Percentiles rank a stretch among this genome's conserved stretches.
These are phyloP conservation scores for Lodderomyces jiufengensis DNA, from an alignment of 1,139 yeast species.

Conservation along the genomic window DNA sequence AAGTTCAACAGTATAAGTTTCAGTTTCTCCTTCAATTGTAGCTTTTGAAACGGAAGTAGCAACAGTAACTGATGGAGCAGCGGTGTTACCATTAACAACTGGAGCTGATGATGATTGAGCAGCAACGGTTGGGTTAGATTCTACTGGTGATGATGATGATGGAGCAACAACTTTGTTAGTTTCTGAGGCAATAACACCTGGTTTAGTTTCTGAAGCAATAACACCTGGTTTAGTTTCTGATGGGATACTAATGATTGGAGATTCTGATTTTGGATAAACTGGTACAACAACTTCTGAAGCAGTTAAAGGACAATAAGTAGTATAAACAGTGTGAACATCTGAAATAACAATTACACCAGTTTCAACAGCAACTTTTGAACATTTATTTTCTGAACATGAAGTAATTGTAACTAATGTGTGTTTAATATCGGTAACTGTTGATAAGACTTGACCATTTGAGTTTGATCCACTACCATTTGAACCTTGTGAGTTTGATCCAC, in stretches of 20 bases:
- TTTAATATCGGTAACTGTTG: conserved; percentile 27
- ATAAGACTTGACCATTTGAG: conserved; percentile 16
- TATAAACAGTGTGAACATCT: conserved; percentile 24
- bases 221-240: conserved; percentile 2
- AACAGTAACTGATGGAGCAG: conserved; percentile 1
- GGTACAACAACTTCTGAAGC: conserved; percentile 11
- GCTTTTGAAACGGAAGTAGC: conserved; percentile 4
- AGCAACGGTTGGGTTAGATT: conserved; percentile 1
- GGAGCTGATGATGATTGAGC: conserved; percentile 7
- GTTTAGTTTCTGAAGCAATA: conserved; percentile 4
- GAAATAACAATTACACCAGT: conserved; percentile 33
- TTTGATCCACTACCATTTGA: conserved; percentile 3
- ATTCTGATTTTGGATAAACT: not conserved
- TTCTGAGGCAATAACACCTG: not conserved
- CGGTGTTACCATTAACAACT: conserved; percentile 1
- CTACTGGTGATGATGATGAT: conserved; percentile 2
- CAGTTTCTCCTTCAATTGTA: conserved; percentile 5
- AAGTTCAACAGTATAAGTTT: conserved; percentile 7
- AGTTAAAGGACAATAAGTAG: conserved; percentile 32
- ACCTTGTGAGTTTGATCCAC: no score
- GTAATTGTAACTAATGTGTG: conserved; percentile 44
- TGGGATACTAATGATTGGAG: conserved; percentile 4
- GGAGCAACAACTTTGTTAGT: conserved; percentile 1
- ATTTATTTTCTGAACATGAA: conserved; percentile 38
- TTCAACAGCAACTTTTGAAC: conserved; percentile 28